These are phyloP conservation scores for Pseudogymnoascus sp. DNA, from an alignment of 2,329 filamentous ascomycete species.

Conservation along the genomic window DNA sequence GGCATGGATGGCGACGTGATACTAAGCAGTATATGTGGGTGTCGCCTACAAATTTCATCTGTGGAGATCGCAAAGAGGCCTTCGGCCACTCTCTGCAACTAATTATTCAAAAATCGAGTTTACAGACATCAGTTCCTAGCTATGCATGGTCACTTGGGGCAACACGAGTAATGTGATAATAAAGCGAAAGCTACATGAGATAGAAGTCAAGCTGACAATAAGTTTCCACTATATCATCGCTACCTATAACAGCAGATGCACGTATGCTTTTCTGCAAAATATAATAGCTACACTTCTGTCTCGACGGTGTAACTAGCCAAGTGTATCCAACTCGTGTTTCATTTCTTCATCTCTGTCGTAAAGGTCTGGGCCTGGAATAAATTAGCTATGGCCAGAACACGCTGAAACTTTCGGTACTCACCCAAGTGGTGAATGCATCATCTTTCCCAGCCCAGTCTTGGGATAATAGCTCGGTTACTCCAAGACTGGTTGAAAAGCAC, in stretches of 20 bases:
- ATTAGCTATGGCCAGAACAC: not conserved
- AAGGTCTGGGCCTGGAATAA: conserved; percentile 35
- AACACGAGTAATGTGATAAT: not conserved
- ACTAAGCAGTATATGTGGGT: not conserved
- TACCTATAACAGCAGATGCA: not conserved
- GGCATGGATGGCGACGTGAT: not conserved
- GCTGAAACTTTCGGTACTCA: conserved; percentile 15
- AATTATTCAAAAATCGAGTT: not conserved
- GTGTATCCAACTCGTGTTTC: not conserved
- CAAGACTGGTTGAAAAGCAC: conserved; percentile 53
- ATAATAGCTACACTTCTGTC: not conserved
- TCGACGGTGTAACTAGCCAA: not conserved
- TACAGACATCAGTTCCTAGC: not conserved
- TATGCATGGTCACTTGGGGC: not conserved
- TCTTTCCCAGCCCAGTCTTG: conserved; percentile 55
- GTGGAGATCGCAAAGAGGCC: not conserved
- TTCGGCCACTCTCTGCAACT: not conserved
- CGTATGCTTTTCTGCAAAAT: not conserved
- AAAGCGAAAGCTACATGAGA: not conserved
- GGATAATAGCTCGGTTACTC: conserved; percentile 47
- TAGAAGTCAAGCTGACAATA: not conserved
- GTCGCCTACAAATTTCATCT: not conserved
- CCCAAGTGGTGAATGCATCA: conserved; percentile 77
- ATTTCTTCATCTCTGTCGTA: conserved; percentile 44
- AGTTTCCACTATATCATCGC: not conserved